Conservation (phyloP, 129 eudicot species). For the Deinandra increscens region DNA sequence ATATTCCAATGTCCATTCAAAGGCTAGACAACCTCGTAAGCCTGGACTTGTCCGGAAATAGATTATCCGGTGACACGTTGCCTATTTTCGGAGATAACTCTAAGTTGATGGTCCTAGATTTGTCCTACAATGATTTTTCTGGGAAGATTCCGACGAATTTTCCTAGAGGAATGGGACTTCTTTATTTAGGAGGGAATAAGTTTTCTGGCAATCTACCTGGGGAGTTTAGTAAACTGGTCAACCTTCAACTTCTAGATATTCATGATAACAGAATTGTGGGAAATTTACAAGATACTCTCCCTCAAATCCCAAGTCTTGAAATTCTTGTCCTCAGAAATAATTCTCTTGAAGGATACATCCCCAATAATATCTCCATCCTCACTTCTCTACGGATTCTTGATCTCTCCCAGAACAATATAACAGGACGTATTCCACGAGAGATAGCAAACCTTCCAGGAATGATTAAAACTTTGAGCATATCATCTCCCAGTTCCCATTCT, state of each 20-base stretch:
- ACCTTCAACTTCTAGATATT: slow-evolving; percentile 50
- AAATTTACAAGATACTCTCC: slow-evolving; percentile 27
- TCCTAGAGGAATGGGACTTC: slow-evolving; percentile 28
- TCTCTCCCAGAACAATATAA: slow-evolving; percentile 42
- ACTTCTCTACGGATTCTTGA: slow-evolving; percentile 49
- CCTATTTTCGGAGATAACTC: slow-evolving; percentile 42
- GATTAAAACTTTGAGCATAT: slow-evolving; percentile 27
- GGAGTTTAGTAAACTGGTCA: slow-evolving; percentile 37
- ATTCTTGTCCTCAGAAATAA: slow-evolving; percentile 46
- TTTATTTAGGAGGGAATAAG: slow-evolving; percentile 44
- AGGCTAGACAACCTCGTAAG: slow-evolving; percentile 30
- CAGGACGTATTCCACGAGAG: slow-evolving; percentile 34
- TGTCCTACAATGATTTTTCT: slow-evolving; percentile 46
- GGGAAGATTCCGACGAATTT: slow-evolving; percentile 46
- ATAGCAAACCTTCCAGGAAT: slow-evolving; percentile 35
- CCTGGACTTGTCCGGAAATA: slow-evolving; percentile 52
- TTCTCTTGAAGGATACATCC: slow-evolving; percentile 44
- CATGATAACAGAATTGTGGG: slow-evolving; percentile 48
- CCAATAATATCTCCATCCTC: slow-evolving; percentile 34
- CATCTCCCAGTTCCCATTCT: slow-evolving; percentile 27
- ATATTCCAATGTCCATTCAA: slow-evolving; percentile 49
- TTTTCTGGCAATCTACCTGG: slow-evolving; percentile 46
- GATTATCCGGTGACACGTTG: slow-evolving; percentile 35
- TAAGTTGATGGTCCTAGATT: slow-evolving; percentile 38
- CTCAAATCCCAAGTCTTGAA: slow-evolving; percentile 37